phyloP scores from a whole-genome alignment of 495 filamentous ascomycete genomes.

The Glarea lozoyensis region DNA sequence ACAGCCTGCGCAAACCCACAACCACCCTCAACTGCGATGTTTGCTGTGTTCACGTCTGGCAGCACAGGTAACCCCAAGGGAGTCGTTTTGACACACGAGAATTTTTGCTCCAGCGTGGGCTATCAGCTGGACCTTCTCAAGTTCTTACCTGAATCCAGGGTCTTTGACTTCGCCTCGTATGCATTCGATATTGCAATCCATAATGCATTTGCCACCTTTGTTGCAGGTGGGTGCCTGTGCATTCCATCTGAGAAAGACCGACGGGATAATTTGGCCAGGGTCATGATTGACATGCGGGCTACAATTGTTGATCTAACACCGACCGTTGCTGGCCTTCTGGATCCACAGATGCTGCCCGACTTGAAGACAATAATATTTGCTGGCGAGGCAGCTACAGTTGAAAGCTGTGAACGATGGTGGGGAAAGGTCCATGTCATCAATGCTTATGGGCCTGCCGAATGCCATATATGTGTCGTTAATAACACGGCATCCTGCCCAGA shows the following conservation, averaged over 20 bases:
- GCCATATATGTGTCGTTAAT: constrained; percentile 1
- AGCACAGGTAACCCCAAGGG: constrained; percentile 47
- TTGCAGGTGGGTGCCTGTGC: background rate
- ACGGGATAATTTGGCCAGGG: background rate
- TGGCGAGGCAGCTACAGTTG: background rate
- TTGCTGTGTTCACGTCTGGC: constrained; percentile 44
- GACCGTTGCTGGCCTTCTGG: background rate
- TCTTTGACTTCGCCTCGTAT: background rate
- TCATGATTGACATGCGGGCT: background rate
- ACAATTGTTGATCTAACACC: background rate
- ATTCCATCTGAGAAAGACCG: background rate
- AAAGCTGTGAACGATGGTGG: background rate
- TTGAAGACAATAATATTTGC: background rate
- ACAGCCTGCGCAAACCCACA: background rate
- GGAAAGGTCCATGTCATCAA: constrained; percentile 10
- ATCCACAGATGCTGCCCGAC: background rate
- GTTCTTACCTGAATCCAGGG: constrained; percentile 27
- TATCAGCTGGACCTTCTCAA: constrained; percentile 39
- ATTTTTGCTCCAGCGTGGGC: constrained; percentile 27
- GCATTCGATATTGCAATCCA: background rate
- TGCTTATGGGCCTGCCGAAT: constrained; percentile 20
- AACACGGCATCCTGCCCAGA: background rate
- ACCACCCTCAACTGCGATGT: background rate
- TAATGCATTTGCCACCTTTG: background rate
- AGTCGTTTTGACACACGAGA: constrained; percentile 34